Base-by-base conservation (phyloP, 1,284 basidiomycete genomes). In the Fomitopsis betulina region DNA sequence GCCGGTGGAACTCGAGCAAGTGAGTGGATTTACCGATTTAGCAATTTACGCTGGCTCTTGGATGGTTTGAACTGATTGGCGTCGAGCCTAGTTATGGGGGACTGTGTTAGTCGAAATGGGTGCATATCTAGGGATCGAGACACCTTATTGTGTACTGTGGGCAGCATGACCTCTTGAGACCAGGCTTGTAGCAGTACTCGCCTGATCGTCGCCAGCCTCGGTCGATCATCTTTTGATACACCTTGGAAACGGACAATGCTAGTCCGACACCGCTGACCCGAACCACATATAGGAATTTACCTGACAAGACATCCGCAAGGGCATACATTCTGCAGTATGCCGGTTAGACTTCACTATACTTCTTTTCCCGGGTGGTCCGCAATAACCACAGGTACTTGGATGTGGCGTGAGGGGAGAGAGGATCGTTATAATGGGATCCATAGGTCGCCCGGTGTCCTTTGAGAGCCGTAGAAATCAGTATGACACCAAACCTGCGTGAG, bases 131-230 rank as follows among this genome's bases (percentile, higher is more conserved):
- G 25, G 25, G 57, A 25, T 12, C 8, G 13, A 37, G 35, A 54
- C 64, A 91, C 84, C 84, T 89, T 71, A 97, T 97, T 0, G 94
- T 93, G 69, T 96, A 96, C 63, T 94, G 92, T 0, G 94, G 93
- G 70, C 96, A 98, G 70, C 96, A 98, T 4, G 93, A 91, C 8
- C 76, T 73, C 62, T 76, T 81, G 74, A 95, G 79, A 70, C 96
- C 86, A 2, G 94, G 94, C 64, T 93, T 93, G 72, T 91, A 93
- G 67, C 90, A 85, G 71, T 86, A 93, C 25, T 76, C 79, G 67
- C 93, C 93, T 52, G 90, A 93, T 60, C 94, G 80, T 63, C 94
- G 81, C 95, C 94, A 98, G 40, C 95, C 95, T 35, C 87, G 79
- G 72, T 96, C 87, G 61, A 96, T 88, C 83, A 97, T 90, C 64